Evolutionary conservation across 2,329 filamentous ascomycete genomes (phyloP).

Genomic region (Penicillium thymicola): DNA sequence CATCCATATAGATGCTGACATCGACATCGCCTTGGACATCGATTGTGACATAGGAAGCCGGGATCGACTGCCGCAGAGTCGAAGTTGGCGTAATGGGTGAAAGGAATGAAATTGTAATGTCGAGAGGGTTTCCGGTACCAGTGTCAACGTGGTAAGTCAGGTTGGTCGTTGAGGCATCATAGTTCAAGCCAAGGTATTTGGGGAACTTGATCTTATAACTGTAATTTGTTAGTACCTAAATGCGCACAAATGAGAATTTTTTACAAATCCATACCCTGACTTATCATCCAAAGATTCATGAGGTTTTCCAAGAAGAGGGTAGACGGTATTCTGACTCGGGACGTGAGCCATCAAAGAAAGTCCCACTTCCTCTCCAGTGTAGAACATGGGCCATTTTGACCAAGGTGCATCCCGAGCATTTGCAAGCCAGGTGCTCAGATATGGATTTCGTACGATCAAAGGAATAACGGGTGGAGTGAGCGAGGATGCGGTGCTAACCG

Average conservation of each 20-base stretch:
- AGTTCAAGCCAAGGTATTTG: slow-evolving; percentile 58
- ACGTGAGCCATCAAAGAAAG: slow-evolving; percentile 62
- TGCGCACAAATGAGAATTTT: neutral
- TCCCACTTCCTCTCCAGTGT: slow-evolving; percentile 67
- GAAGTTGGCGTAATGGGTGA: slow-evolving; percentile 80
- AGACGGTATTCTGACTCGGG: slow-evolving; percentile 58
- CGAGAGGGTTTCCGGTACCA: slow-evolving; percentile 40
- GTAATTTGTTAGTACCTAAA: slow-evolving; percentile 3
- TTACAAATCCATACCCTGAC: slow-evolving; percentile 36
- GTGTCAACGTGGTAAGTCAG: slow-evolving; percentile 61
- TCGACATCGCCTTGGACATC: slow-evolving; percentile 64
- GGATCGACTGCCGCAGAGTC: slow-evolving; percentile 74
- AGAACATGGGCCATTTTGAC: slow-evolving; percentile 84
- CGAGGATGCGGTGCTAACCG: slow-evolving; percentile 48
- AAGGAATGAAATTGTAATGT: slow-evolving; percentile 62
- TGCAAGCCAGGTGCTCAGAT: slow-evolving; percentile 71
- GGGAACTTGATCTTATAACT: slow-evolving; percentile 60
- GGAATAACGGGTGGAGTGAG: slow-evolving; percentile 65
- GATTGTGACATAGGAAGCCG: slow-evolving; percentile 75
- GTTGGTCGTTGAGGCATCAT: slow-evolving; percentile 69
- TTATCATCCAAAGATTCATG: slow-evolving; percentile 57
- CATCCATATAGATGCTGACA: slow-evolving; percentile 61
- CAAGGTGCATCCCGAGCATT: slow-evolving; percentile 73
- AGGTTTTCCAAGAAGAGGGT: slow-evolving; percentile 62
- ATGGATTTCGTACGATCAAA: slow-evolving; percentile 72